Percentiles rank a stretch among this genome's conserved stretches.
These are phyloP conservation scores for Globisporangium lucens DNA, from an alignment of 352 stramenopile species.

Conservation along the genomic window DNA sequence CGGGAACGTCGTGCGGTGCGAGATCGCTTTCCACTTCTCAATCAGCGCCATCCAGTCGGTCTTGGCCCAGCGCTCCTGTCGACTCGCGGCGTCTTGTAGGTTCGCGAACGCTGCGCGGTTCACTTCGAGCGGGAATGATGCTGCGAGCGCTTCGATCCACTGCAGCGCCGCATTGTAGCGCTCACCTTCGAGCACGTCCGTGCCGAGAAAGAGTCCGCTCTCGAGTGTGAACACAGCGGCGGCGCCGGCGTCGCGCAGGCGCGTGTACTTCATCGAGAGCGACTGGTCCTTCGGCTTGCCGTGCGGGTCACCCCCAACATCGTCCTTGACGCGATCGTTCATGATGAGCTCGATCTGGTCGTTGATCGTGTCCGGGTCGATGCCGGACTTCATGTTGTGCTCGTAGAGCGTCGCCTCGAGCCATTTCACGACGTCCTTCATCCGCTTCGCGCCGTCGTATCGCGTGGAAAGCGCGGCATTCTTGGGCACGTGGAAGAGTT, in stretches of 20 bases:
- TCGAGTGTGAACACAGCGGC: conserved; percentile 69
- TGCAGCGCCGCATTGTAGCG: conserved; percentile 57
- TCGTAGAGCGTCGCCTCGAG: conserved; percentile 53
- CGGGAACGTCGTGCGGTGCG: conserved; percentile 49
- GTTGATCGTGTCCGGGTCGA: conserved; percentile 45
- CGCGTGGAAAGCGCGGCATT: conserved; percentile 22
- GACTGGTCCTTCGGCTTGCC: conserved; percentile 41
- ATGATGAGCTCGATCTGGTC: conserved; percentile 45
- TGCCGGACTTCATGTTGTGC: conserved; percentile 44
- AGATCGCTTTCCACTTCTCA: conserved; percentile 53
- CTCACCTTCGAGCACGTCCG: conserved; percentile 53
- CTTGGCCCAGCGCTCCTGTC: conserved; percentile 45
- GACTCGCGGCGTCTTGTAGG: conserved; percentile 36
- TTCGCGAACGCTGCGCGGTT: conserved; percentile 54
- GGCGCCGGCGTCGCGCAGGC: conserved; percentile 62
- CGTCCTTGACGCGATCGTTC: conserved; percentile 30
- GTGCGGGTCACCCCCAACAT: conserved; percentile 15
- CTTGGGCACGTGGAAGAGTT: conserved; percentile 66
- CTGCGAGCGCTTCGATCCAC: conserved; percentile 61
- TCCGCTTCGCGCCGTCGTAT: conserved; percentile 26
- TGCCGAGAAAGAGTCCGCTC: conserved; percentile 70
- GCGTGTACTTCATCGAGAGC: conserved; percentile 61
- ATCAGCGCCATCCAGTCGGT: conserved; percentile 60
- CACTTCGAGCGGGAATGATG: conserved; percentile 58
- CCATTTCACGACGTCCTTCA: conserved; percentile 59